phyloP scores from a whole-genome alignment of 129 eudicot genomes.

The Lactuca saligna region DNA sequence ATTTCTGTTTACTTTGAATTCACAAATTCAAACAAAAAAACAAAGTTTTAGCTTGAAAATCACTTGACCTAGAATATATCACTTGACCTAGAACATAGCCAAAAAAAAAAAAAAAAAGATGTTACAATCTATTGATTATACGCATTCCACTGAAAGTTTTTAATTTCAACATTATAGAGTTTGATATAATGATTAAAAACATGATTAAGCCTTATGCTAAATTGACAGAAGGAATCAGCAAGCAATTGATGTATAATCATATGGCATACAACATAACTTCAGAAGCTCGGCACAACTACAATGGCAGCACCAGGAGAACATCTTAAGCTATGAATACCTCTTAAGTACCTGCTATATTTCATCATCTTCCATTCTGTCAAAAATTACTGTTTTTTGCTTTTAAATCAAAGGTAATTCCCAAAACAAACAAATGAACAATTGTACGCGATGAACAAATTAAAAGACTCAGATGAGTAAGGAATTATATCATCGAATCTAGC shows the following conservation, averaged over 20 bases:
- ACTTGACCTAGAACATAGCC: too few relatives aligned
- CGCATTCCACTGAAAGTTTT: too few relatives aligned
- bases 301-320: conserved; percentile 43
- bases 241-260: conserved; percentile 29
- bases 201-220: background rate
- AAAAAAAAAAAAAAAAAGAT: too few relatives aligned
- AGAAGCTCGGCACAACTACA: conserved; percentile 42
- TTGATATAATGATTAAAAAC: background rate
- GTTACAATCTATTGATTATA: too few relatives aligned
- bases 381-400: background rate
- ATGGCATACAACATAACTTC: background rate
- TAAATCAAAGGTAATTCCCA: background rate
- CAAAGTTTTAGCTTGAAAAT: too few relatives aligned
- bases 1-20: too few relatives aligned
- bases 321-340: conserved; percentile 20
- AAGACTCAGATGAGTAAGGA: conserved; percentile 41
- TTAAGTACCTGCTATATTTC: conserved; percentile 49
- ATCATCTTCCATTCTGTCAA: conserved; percentile 40
- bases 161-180: background rate
- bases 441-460: background rate
- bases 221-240: conserved; percentile 36
- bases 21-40: too few relatives aligned
- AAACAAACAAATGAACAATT: background rate
- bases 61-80: too few relatives aligned
- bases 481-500: conserved; percentile 13